Evolutionary conservation across 176 grass and related monocot species (phyloP), one percentile per base, ranked within the genome.

Genomic region (Zoysia pacifica): DNA sequence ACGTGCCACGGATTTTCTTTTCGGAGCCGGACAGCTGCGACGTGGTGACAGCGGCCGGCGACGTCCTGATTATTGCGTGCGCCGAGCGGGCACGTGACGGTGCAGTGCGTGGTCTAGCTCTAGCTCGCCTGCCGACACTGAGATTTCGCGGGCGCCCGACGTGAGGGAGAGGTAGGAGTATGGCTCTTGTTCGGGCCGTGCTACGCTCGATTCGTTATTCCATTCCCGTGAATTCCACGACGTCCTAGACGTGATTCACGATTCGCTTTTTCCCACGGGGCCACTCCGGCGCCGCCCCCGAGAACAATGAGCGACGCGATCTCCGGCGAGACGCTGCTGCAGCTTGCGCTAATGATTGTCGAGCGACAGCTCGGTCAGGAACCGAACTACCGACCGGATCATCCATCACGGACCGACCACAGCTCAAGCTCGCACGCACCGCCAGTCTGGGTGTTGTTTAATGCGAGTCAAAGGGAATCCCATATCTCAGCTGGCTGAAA

Each of bases 81-180:
- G 28, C 28, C 28, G n/a, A 28, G 28, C 28, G 28, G 28, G 28
- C 72, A 69, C 63, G 42, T 6, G 19, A 4, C 14, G 51, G 28
- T 28, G 28, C 28, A 28, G 28, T 28, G 28, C 28, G 28, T 28
- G 28, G 28, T 28, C 28, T 28, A 28, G 28, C 28, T 28, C 28
- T 61, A 18, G 70, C 10, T 13, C 39, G 14, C 38, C 39, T 79
- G 75, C 83, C 83, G 83, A 85, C 83, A 65, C 67, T 47, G 46
- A 7, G 64, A 60, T 40, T 14, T 68, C 42, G 62, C 44, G 65
- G 4, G 35, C 4, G 69, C 12, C 74, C 36, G 20, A 18, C 47
- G 28, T 14, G 58, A 2, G 6, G 6, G n/a, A 20, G 50, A 56
- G n/a, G 7, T 4, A 56, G 53, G n/a, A 56, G 28, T 28, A 28